These are phyloP conservation scores for Backusella mclennaniae DNA, from an alignment of 192 early-diverging fungal species.

Conservation along the genomic window DNA sequence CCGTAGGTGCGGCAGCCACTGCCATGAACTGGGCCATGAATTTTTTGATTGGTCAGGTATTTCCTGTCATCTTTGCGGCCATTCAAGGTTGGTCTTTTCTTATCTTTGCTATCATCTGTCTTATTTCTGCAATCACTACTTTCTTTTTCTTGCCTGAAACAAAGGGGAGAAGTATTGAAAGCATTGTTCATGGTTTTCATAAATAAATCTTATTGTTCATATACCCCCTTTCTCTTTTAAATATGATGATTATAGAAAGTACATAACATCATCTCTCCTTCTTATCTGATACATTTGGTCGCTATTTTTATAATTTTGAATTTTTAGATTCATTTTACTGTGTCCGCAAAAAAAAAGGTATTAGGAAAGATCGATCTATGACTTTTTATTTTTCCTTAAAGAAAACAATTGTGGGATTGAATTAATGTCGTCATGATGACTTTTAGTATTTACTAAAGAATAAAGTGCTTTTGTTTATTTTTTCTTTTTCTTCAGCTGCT, in stretches of 20 bases:
- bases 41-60: conserved; percentile 45
- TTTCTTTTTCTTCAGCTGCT: no score
- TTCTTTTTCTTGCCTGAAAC: conserved; percentile 49
- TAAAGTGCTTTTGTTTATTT: no score
- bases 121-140: conserved; percentile 34
- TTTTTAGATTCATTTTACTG: no score
- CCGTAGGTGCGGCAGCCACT: conserved; percentile 70
- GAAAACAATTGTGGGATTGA: no score
- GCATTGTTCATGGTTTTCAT: conserved; percentile 33
- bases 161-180: conserved; percentile 56
- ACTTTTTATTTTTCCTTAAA: no score
- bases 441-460: no score
- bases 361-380: no score
- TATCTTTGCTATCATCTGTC: conserved; percentile 9
- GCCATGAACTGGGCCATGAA: conserved; percentile 67
- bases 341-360: no score
- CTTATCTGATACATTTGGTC: neutral
- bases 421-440: no score
- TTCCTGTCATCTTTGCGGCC: conserved; percentile 32
- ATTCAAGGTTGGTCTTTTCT: conserved; percentile 14
- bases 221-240: neutral
- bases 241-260: neutral
- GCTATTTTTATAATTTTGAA: no score
- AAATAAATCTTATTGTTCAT: neutral
- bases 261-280: neutral